Evolutionary conservation across 148 eudicot species (phyloP).

Genomic region (Limonium bicolor): DNA sequence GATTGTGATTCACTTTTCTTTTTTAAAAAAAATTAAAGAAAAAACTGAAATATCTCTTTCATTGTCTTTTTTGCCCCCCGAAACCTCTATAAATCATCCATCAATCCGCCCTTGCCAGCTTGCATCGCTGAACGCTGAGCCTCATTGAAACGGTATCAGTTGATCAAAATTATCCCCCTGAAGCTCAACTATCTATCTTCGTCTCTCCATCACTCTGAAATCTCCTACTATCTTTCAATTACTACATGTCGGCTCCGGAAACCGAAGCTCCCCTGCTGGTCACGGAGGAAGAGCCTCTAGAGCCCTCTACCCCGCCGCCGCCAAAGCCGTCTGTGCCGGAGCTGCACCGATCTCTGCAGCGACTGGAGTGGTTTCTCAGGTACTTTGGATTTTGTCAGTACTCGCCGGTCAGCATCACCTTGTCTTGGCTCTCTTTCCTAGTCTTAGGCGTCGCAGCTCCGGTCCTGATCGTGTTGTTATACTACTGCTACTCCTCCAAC

Average conservation of each 20-base stretch:
- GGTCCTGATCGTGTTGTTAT: slow-evolving; percentile 19
- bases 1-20: too few species aligned
- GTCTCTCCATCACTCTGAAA: too few species aligned
- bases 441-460: slow-evolving; percentile 37
- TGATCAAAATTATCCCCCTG: too few species aligned
- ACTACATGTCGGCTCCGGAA: slow-evolving; percentile 8
- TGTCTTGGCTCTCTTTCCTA: slow-evolving; percentile 37
- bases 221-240: not conserved
- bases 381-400: slow-evolving; percentile 40
- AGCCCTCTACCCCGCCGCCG: too few species aligned
- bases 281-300: not conserved
- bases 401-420: slow-evolving; percentile 12
- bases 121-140: too few species aligned
- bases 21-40: too few species aligned
- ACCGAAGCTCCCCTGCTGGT: slow-evolving; percentile 1
- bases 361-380: slow-evolving; percentile 26
- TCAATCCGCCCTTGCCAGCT: too few species aligned
- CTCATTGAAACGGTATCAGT: too few species aligned
- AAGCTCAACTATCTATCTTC: too few species aligned
- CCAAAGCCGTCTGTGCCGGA: slow-evolving; percentile 1
- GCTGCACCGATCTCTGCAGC: slow-evolving; percentile 13
- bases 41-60: too few species aligned
- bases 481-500: slow-evolving; percentile 18
- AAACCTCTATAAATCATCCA: too few species aligned
- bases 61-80: too few species aligned